Percentiles rank a stretch among this genome's conserved stretches.
phyloP scores from a whole-genome alignment of 2,329 filamentous ascomycete species.

The Akanthomyces uredinophilus region DNA sequence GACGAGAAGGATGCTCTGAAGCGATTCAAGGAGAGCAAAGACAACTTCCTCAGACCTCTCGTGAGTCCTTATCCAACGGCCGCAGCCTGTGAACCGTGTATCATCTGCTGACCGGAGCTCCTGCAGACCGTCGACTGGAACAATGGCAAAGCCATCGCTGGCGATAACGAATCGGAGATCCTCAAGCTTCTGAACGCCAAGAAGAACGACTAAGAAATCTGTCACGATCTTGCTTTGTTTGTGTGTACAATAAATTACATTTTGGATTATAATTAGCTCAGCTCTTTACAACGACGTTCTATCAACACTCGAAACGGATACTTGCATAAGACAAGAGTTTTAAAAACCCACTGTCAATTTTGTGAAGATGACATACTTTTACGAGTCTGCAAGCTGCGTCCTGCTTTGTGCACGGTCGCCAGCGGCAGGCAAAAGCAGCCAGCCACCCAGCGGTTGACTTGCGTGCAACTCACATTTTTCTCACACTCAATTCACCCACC shows the following conservation, averaged over 20 bases:
- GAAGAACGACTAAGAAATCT: constrained; percentile 24
- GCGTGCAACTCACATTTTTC: not conserved
- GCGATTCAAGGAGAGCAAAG: constrained; percentile 65
- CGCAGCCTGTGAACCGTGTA: not conserved
- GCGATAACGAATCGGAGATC: constrained; percentile 84
- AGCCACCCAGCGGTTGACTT: not conserved
- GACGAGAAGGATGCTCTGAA: constrained; percentile 73
- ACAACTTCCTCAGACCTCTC: constrained; percentile 69
- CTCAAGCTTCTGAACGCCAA: constrained; percentile 68
- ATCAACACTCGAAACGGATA: not conserved
- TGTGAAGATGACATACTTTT: not conserved
- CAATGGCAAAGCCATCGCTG: constrained; percentile 73
- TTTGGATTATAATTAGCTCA: constrained; percentile 4
- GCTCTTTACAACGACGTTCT: not conserved
- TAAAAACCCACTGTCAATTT: not conserved
- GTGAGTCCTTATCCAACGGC: constrained; percentile 44
- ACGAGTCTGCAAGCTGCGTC: not conserved
- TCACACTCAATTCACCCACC: constrained; percentile 12
- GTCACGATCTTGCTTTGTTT: constrained; percentile 8
- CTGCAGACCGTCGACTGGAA: constrained; percentile 79
- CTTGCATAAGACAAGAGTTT: not conserved
- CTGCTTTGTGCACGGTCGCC: not conserved
- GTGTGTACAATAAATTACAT: constrained; percentile 16
- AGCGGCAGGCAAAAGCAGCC: not conserved
- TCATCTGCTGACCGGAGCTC: constrained; percentile 5